phyloP scores from a whole-genome alignment of 129 eudicot genomes.

The Oenanthe sinensis region DNA sequence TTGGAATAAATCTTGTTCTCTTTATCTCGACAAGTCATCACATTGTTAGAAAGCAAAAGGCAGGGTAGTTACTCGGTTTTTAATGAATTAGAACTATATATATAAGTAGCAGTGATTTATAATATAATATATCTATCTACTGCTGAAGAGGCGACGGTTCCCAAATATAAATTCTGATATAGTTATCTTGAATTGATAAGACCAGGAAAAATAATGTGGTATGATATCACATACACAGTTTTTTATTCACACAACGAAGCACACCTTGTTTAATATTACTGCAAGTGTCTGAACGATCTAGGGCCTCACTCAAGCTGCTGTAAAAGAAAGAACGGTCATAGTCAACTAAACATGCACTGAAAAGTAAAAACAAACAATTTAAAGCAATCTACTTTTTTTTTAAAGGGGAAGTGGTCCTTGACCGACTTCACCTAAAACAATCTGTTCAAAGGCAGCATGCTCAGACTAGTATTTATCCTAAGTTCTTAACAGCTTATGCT shows the following conservation, averaged over 20 bases:
- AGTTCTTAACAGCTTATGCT: neutral
- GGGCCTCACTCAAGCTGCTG: constrained; percentile 42
- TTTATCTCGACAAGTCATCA: neutral
- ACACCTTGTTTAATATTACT: constrained; percentile 28
- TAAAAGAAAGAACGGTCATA: neutral
- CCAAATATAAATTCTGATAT: neutral
- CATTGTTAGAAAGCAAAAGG: neutral
- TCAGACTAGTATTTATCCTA: neutral
- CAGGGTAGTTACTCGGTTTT: neutral
- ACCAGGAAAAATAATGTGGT: neutral
- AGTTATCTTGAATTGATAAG: neutral
- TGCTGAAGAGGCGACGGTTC: neutral
- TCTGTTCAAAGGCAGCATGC: neutral
- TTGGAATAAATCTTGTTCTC: neutral
- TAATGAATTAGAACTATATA: neutral
- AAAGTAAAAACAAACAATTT: neutral
- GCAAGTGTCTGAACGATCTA: constrained; percentile 22
- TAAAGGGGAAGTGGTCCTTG: neutral
- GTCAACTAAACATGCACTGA: neutral
- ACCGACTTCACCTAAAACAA: neutral
- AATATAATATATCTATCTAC: neutral
- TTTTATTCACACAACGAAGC: constrained; percentile 2
- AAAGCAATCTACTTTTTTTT: neutral
- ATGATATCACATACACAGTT: neutral
- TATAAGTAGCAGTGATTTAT: neutral